A percentile compares a stretch with the other conserved stretches of the same genome.
phyloP scores from a whole-genome alignment of 768 basidiomycete genomes.

The Xerocomellus chrysenteron region DNA sequence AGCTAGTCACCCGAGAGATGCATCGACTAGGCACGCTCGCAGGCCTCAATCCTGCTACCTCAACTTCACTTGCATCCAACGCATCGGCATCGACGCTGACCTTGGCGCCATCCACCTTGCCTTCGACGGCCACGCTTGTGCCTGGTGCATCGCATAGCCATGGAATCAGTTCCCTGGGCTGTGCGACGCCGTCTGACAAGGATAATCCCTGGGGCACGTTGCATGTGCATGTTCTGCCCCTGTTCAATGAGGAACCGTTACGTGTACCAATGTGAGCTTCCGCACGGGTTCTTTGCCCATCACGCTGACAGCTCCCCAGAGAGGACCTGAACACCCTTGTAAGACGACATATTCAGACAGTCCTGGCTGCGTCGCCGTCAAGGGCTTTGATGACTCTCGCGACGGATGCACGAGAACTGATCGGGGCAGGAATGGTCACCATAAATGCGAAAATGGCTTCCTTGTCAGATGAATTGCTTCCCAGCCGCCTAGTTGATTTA shows the following conservation, averaged over 20 bases:
- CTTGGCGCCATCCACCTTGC: slow-evolving; percentile 37
- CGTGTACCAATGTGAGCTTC: slow-evolving; percentile 72
- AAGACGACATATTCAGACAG: slow-evolving; percentile 70
- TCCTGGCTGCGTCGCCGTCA: slow-evolving; percentile 70
- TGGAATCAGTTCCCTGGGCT: slow-evolving; percentile 19
- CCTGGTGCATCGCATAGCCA: slow-evolving; percentile 37
- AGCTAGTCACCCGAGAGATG: slow-evolving; percentile 82
- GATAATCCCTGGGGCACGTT: slow-evolving; percentile 81
- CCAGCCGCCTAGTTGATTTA: slow-evolving; percentile 76
- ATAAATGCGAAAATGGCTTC: slow-evolving; percentile 79
- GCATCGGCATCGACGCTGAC: slow-evolving; percentile 51
- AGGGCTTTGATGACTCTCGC: slow-evolving; percentile 74
- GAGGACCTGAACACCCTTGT: slow-evolving; percentile 88
- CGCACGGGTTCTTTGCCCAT: background rate
- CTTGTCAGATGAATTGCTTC: slow-evolving; percentile 75
- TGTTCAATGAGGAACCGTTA: slow-evolving; percentile 90
- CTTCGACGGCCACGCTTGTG: slow-evolving; percentile 33
- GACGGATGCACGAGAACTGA: slow-evolving; percentile 77
- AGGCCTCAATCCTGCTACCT: slow-evolving; percentile 47
- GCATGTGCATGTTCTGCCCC: slow-evolving; percentile 83
- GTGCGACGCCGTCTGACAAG: slow-evolving; percentile 37
- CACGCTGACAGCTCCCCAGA: slow-evolving; percentile 38
- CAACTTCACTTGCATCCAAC: slow-evolving; percentile 38
- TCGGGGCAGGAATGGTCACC: slow-evolving; percentile 88
- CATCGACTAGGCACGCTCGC: slow-evolving; percentile 71